Conservation (phyloP, 768 basidiomycete species). For the Lentinus brumalis region DNA sequence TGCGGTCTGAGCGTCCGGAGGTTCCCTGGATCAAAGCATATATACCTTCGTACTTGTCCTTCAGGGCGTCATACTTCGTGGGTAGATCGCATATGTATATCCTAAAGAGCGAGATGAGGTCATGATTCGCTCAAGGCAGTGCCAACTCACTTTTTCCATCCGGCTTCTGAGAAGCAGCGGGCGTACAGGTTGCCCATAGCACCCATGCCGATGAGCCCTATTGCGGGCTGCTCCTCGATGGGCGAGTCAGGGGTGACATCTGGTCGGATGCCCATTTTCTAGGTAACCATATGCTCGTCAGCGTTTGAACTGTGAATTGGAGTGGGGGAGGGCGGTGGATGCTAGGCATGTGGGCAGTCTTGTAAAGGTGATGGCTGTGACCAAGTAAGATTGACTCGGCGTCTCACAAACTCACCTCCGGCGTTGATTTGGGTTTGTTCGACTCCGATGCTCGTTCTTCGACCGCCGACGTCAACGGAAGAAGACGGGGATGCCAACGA, state of each 20-base stretch:
- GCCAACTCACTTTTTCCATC: conserved; percentile 75
- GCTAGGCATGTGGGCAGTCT: no score
- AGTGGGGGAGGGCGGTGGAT: no score
- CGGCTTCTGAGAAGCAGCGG: conserved; percentile 68
- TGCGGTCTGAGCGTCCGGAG: not conserved
- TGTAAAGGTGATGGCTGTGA: no score
- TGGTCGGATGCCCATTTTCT: conserved; percentile 7
- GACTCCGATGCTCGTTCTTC: no score
- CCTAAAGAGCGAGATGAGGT: conserved; percentile 41
- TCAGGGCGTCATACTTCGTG: conserved; percentile 65
- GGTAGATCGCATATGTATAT: conserved; percentile 90
- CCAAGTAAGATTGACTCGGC: no score
- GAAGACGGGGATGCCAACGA: no score
- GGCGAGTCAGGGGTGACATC: conserved; percentile 39
- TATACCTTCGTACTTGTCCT: conserved; percentile 61
- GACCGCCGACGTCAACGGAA: no score
- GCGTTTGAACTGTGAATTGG: no score
- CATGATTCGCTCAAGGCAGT: not conserved
- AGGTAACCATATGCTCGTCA: not conserved
- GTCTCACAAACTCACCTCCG: no score
- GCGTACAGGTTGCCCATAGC: conserved; percentile 98
- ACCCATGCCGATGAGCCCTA: conserved; percentile 96
- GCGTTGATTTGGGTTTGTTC: no score
- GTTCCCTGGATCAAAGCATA: not conserved
- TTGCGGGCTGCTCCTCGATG: conserved; percentile 61